Base-by-base conservation (phyloP, 164 flowering plant species). In the Liquidambar formosana region DNA sequence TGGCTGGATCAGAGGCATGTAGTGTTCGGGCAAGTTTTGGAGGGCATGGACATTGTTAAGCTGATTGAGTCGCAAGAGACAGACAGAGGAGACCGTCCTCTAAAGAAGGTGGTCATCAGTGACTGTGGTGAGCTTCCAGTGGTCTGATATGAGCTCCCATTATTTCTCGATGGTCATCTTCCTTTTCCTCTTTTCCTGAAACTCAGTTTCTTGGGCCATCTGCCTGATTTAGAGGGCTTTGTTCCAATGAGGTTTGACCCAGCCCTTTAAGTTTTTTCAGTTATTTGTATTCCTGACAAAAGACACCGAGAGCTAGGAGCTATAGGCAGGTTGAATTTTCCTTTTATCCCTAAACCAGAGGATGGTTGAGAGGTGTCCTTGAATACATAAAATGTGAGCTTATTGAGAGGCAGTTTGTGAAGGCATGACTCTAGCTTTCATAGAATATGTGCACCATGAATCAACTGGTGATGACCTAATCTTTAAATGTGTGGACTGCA, bases 1-100 rank as follows among this genome's bases (percentile, higher is more conserved):
- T 95, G 99, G 99, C 81, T 95, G 73, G 99, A 95, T 78, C 80
- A 83, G 77, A 86, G 93, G 85, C 98, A 95, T 67, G 98, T 95
- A 18, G 99, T 95, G 33, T 91, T 95, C 27, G 99, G 98, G 54
- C 98, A 95, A 82, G 95, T 95, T 26, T 64, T 91, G 77, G 99
- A 95, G 77, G 98, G 99, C 71, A 84, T 95, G 92, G 96, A 95
- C 62, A 68, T 90, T 19, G 97, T 95, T 9, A 90, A 76, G 84
- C 75, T 88, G 75, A 84, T 95, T 19, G 98, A 95, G 72, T 83
- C 95, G 3, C 93, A 84, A 67, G 96, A 90, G 66, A 91, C 94
- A 0, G 99, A 93, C 75, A 81, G 97, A 76, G 99, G 97, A 18
- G 98, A 96, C 78, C 95, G 97, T 45, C 99, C 98, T 1, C 76